Base-by-base conservation (phyloP, 2,329 filamentous ascomycete genomes). In the Thielaviopsis ethacetica region DNA sequence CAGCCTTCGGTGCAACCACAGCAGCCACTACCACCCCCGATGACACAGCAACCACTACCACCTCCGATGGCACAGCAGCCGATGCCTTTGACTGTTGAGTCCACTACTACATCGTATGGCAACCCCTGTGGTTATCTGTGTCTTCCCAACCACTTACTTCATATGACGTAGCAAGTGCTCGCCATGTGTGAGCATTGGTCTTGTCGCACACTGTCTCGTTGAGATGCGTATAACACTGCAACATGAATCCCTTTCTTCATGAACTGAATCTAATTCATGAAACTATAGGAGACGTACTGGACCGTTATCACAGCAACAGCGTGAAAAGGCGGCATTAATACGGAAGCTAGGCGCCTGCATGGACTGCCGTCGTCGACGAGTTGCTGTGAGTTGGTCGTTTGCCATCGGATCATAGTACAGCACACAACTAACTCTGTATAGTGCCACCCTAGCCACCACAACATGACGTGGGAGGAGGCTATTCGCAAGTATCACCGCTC, bases 391-490 rank as follows among this genome's bases (percentile, higher is more conserved):
- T 76, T 51, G 21, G 17, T 19, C 7, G 15, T 50, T 17, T 21
- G 53, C 53, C 56, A 55, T 52, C 41, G 51, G 30, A n/a, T 47
- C 7, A 30, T 57, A 27, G 9, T 27, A 27, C 9, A 27, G 26
- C 26, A 34, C 10, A 34, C 30, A 10, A 26, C 10, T 64, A 62
- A 62, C 60, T 34, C 58, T 58, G 49, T 30, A 17, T 59, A 79
- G 79, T 82, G 79, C 66, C 77, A 81, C 64, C 79, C 79, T 15
- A 77, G 74, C 63, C 79, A 82, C 66, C 79, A 81, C 63, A 76
- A 76, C 63, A 77, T 81, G 77, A 80, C 76, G 12, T 82, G 79
- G 78, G 78, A 81, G 66, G 78, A 81, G 62, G 76, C 79, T 17
- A 71, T 76, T 53, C 71, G 70, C 64, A 81, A 80, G 64, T 81